Percentiles rank a stretch among this genome's conserved stretches.
These are phyloP conservation scores for Candida silvatica DNA, from an alignment of 805 yeast species.

Conservation along the genomic window DNA sequence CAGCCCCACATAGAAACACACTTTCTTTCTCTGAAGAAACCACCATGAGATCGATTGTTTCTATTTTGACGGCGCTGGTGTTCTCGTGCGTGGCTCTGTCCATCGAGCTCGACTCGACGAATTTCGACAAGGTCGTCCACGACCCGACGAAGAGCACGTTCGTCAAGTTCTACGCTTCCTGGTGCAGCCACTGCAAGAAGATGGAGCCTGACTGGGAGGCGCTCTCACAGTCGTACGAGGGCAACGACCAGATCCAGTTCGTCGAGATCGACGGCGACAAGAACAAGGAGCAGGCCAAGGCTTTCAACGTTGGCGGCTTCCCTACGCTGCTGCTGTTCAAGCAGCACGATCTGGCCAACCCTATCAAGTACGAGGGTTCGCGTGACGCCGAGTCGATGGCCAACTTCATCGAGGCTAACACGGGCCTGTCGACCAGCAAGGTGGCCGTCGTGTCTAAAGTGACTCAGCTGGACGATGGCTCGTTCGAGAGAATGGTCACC, in stretches of 20 bases:
- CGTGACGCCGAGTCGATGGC: slow-evolving; percentile 43
- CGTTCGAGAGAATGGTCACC: slow-evolving; percentile 19
- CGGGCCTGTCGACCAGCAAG: slow-evolving; percentile 21
- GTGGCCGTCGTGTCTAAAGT: slow-evolving; percentile 14
- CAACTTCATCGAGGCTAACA: slow-evolving; percentile 32
- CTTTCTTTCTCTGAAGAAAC: too few species aligned
- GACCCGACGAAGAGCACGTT: slow-evolving; percentile 63
- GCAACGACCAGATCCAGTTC: slow-evolving; percentile 17
- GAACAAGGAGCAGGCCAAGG: slow-evolving; percentile 39
- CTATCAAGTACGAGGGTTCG: slow-evolving; percentile 47
- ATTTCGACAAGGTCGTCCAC: slow-evolving; percentile 46
- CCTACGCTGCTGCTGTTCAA: slow-evolving; percentile 57
- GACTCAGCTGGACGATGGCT: slow-evolving; percentile 19
- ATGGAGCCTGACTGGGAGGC: slow-evolving; percentile 41
- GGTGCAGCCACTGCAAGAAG: slow-evolving; percentile 65
- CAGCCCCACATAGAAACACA: too few species aligned
- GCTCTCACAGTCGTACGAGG: slow-evolving; percentile 15
- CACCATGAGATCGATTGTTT: background rate
- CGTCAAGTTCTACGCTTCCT: slow-evolving; percentile 67
- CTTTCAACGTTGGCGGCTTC: slow-evolving; percentile 49
- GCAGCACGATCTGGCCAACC: slow-evolving; percentile 36
- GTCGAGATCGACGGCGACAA: slow-evolving; percentile 54
- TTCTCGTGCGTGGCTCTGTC: slow-evolving; percentile 13
- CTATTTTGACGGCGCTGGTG: background rate
- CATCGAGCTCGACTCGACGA: slow-evolving; percentile 36